Conservation (phyloP, 768 basidiomycete species). For the Glaciozyma martinii region DNA sequence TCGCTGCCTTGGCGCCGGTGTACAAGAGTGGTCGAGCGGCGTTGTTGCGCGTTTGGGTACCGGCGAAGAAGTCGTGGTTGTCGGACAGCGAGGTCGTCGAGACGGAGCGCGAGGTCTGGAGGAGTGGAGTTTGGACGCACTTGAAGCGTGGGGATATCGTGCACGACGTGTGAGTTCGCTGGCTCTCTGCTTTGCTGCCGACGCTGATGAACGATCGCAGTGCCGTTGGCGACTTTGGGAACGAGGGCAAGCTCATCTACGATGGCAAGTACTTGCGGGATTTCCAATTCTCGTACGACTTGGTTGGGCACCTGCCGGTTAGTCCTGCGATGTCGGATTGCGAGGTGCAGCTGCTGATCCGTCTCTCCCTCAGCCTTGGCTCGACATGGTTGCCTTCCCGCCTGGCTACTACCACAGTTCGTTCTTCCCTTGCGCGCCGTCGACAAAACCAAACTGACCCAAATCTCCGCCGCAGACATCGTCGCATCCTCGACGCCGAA, state of each 20-base stretch:
- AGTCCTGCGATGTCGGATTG: neutral
- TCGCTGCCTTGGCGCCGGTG: conserved; percentile 1
- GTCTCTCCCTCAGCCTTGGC: conserved; percentile 13
- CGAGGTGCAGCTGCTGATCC: neutral
- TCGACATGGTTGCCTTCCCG: conserved; percentile 30
- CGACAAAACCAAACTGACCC: too few species aligned
- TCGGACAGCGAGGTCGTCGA: conserved; percentile 32
- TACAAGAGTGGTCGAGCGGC: conserved; percentile 29
- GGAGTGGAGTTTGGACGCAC: conserved; percentile 24
- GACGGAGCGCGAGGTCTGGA: conserved; percentile 30
- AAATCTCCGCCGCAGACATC: conserved; percentile 10
- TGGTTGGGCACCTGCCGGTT: conserved; percentile 31
- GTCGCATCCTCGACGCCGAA: conserved; percentile 24
- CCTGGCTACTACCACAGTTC: conserved; percentile 30
- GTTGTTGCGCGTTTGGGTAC: conserved; percentile 33
- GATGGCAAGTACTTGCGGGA: conserved; percentile 34
- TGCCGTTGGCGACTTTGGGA: conserved; percentile 15
- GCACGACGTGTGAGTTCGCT: conserved; percentile 15
- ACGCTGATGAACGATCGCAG: neutral
- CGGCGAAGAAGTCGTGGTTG: conserved; percentile 31
- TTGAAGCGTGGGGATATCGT: conserved; percentile 31
- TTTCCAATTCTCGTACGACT: conserved; percentile 26
- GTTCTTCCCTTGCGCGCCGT: too few species aligned
- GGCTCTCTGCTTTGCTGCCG: neutral
- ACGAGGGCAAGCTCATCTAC: conserved; percentile 25